A percentile compares a stretch with the other conserved stretches of the same genome.
Conservation (phyloP, 805 yeast genomes). For the Candida nemodendra region DNA sequence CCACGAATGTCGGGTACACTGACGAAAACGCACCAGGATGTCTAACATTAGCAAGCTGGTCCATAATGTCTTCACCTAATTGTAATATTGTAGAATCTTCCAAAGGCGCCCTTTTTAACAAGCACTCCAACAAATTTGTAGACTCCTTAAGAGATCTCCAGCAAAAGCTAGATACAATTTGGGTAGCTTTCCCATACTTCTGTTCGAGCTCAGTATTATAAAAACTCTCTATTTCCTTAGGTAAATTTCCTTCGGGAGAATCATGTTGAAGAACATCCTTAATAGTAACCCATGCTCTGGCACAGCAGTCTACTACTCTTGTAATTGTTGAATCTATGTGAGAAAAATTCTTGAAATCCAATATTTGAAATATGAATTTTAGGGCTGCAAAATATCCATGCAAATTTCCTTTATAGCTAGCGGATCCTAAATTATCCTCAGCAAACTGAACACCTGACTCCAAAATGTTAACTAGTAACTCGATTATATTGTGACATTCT, state of each 20-base stretch:
- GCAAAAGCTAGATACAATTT: slow-evolving; percentile 59
- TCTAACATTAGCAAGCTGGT: slow-evolving; percentile 68
- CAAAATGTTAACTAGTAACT: slow-evolving; percentile 34
- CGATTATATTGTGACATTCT: slow-evolving; percentile 29
- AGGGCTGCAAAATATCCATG: slow-evolving; percentile 73
- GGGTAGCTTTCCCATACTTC: slow-evolving; percentile 38
- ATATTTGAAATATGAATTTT: slow-evolving; percentile 33
- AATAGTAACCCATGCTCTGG: slow-evolving; percentile 42
- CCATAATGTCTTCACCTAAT: slow-evolving; percentile 56
- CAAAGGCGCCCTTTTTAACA: slow-evolving; percentile 39
- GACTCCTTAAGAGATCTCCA: slow-evolving; percentile 87
- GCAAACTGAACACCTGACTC: slow-evolving; percentile 36
- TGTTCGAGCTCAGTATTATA: slow-evolving; percentile 32
- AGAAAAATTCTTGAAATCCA: slow-evolving; percentile 14
- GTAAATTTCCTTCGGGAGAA: slow-evolving; percentile 67
- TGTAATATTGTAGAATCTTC: slow-evolving; percentile 28
- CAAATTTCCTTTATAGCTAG: slow-evolving; percentile 49
- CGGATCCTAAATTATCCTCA: slow-evolving; percentile 35
- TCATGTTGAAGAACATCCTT: slow-evolving; percentile 58
- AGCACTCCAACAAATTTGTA: slow-evolving; percentile 47
- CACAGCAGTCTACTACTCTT: slow-evolving; percentile 10
- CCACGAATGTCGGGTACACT: slow-evolving; percentile 74
- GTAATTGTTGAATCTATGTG: slow-evolving; percentile 5
- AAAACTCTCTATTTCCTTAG: slow-evolving; percentile 41
- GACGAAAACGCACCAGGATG: slow-evolving; percentile 94